phyloP scores from a whole-genome alignment of 768 basidiomycete species.

The Artomyces pyxidatus region DNA sequence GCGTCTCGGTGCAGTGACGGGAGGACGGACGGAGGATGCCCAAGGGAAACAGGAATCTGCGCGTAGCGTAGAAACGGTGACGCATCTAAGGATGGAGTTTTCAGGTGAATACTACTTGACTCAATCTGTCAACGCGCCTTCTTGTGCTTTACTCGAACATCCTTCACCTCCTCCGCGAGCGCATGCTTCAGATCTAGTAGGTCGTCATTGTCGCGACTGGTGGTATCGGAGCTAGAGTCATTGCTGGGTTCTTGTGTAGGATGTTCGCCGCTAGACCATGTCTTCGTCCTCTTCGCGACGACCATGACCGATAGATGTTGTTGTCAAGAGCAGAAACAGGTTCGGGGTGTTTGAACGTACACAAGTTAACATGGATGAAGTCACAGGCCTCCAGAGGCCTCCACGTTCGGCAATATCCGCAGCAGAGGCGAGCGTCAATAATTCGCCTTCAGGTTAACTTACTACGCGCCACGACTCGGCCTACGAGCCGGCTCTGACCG shows the following conservation, averaged over 20 bases:
- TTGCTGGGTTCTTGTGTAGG: conserved; percentile 17
- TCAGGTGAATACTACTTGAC: neutral
- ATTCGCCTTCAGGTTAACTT: no score
- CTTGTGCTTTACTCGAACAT: conserved; percentile 21
- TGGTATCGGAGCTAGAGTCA: neutral
- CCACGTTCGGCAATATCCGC: no score
- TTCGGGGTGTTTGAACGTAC: no score
- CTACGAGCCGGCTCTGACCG: no score
- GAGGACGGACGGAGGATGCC: conserved; percentile 50
- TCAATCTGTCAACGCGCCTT: conserved; percentile 21
- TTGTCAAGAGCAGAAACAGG: no score
- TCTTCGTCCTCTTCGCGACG: conserved; percentile 26
- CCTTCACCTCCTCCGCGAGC: conserved; percentile 18
- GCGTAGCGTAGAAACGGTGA: conserved; percentile 20
- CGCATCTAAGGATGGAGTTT: neutral
- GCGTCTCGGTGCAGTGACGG: conserved; percentile 1
- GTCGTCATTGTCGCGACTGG: conserved; percentile 4
- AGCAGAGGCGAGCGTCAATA: no score
- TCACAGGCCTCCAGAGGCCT: no score
- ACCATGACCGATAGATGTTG: conserved; percentile 28
- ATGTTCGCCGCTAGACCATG: conserved; percentile 19
- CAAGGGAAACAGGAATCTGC: conserved; percentile 62
- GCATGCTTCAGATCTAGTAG: conserved; percentile 18
- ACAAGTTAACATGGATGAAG: no score
- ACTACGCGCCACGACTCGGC: no score